Percentiles rank a stretch among this genome's conserved stretches.
Evolutionary conservation across 2,329 filamentous ascomycete species (phyloP).

Genomic region (Chrysosporium keratinophilum): DNA sequence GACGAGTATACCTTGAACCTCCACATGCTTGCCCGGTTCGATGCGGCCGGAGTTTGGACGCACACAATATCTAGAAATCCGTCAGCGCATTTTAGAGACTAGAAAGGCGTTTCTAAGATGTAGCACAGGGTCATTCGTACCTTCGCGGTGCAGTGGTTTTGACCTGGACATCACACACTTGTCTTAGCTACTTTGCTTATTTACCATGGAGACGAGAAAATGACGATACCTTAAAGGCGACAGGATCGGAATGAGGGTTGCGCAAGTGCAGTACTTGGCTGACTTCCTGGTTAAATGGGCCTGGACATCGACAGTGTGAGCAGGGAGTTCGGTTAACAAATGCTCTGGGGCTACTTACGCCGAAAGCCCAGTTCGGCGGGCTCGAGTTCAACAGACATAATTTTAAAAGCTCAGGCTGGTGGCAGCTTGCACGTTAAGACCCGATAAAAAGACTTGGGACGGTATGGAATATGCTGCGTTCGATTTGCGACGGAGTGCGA

Average conservation of each 20-base stretch:
- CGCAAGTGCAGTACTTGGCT: constrained; percentile 50
- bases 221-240: constrained; percentile 51
- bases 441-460: constrained; percentile 12
- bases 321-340: constrained; percentile 8
- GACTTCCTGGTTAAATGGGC: constrained; percentile 55
- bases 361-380: constrained; percentile 86
- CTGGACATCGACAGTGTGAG: constrained; percentile 29
- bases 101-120: neutral
- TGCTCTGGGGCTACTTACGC: constrained; percentile 44
- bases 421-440: constrained; percentile 18
- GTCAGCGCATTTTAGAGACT: constrained; percentile 13
- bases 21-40: constrained; percentile 77
- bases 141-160: constrained; percentile 99
- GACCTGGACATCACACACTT: constrained; percentile 49
- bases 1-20: constrained; percentile 64
- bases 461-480: neutral
- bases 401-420: constrained; percentile 24
- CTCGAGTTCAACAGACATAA: constrained; percentile 91
- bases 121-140: constrained; percentile 47
- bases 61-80: constrained; percentile 72
- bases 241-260: constrained; percentile 48
- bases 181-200: constrained; percentile 18
- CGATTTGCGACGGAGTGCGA: neutral
- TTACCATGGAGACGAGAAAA: neutral
- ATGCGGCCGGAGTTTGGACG: constrained; percentile 94